Evolutionary conservation across 1,284 basidiomycete genomes (phyloP), one percentile per base, ranked within the genome.

Genomic region (Tilletia horrida): DNA sequence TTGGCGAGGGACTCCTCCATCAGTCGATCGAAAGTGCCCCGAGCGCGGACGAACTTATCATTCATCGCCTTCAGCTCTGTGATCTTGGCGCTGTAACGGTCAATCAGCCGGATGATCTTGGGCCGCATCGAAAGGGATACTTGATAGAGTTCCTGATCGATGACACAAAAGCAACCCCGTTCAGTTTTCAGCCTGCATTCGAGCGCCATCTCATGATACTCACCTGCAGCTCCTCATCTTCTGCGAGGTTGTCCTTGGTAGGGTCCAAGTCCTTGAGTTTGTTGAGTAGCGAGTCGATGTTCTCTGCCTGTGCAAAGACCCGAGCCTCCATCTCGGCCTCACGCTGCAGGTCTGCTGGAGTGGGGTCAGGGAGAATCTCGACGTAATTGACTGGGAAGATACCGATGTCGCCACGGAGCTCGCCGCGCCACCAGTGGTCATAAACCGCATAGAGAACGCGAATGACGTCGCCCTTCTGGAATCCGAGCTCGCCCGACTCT

Each of bases 351-450:
- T 96, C 91, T 0, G 85, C 85, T 0, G 89, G 85, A 0, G 90
- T 91, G 0, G 90, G 91, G 71, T 96, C 93, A 0, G 93, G 92
- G 63, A 97, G 84, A 0, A 90, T 85, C 87, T 97, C 92, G 73
- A 98, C 92, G 83, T 97, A 97, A 80, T 96, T 97, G 47, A 97
- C 92, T 0, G 96, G 95, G 83, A 99, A 98, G 69, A 99, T 98
- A 14, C 96, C 96, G 8, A 93, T 93, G 69, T 91, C 86, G 0
- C 94, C 93, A 74, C 90, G 90, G 47, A 93, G 83, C 75, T 97
- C 94, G 1, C 96, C 96, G 59, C 92, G 85, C 94, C 95, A 98
- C 96, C 96, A 99, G 81, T 97, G 93, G 78, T 93, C 91, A 84
- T 97, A 97, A 29, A 91, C 91, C 50, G 92, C 88, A 82, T 97